Conservation (phyloP, 1,284 basidiomycete genomes). For the Cutaneotrichosporon sp. region DNA sequence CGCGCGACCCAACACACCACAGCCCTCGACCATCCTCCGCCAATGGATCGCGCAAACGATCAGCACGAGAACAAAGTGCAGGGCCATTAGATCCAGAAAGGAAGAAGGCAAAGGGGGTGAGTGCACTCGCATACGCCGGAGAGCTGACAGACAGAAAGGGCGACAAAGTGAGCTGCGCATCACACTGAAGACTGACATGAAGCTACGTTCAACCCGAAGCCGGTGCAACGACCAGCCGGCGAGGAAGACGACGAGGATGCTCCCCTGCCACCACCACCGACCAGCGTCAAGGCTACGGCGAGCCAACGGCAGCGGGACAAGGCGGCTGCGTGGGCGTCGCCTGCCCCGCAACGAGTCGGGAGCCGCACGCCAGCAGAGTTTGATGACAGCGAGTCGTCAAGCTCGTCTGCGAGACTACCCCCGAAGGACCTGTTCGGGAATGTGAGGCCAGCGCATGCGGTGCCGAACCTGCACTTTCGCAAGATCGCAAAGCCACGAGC, state of each 20-base stretch:
- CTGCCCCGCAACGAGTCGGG: slow-evolving; percentile 12
- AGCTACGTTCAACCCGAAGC: slow-evolving; percentile 16
- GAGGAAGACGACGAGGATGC: slow-evolving; percentile 19
- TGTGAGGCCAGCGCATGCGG: neutral
- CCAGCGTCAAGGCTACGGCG: slow-evolving; percentile 39
- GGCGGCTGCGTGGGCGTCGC: slow-evolving; percentile 8
- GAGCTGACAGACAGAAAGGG: slow-evolving; percentile 3
- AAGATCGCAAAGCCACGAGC: slow-evolving; percentile 28
- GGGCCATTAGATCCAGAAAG: neutral
- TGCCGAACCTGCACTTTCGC: slow-evolving; percentile 18
- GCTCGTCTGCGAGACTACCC: neutral
- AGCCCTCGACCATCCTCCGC: neutral
- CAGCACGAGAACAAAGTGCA: neutral
- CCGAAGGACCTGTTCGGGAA: neutral
- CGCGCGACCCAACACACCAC: neutral
- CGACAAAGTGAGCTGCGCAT: neutral
- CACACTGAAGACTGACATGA: neutral
- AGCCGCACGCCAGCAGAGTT: neutral
- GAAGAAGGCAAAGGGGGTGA: slow-evolving; percentile 10
- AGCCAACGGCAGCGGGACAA: slow-evolving; percentile 9
- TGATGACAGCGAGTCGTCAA: slow-evolving; percentile 1
- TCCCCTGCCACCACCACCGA: slow-evolving; percentile 42
- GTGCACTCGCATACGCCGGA: neutral
- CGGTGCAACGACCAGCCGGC: slow-evolving; percentile 13
- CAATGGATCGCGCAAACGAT: neutral